Conservation (phyloP, 2,329 filamentous ascomycete genomes). For the Simplicillium aogashimaense region DNA sequence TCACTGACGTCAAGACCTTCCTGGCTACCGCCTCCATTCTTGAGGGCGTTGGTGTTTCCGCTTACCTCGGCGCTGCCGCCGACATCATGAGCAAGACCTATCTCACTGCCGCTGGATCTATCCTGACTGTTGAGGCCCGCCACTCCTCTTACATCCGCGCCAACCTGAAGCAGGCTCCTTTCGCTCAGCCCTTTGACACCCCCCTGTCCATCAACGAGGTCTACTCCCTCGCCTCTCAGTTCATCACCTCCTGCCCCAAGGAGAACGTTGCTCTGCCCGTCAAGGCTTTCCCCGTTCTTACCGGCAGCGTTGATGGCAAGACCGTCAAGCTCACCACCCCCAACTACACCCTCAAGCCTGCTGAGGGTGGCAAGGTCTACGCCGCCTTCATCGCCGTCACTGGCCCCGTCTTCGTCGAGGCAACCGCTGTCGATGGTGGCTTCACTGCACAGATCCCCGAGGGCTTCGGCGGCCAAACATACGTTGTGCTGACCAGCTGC, state of each 20-base stretch:
- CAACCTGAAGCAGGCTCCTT: conserved; percentile 45
- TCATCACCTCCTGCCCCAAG: conserved; percentile 61
- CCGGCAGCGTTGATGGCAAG: conserved; percentile 22
- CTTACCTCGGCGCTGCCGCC: conserved; percentile 61
- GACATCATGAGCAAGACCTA: conserved; percentile 49
- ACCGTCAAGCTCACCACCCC: conserved; percentile 11
- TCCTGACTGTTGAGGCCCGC: conserved; percentile 63
- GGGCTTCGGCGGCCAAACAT: conserved; percentile 20
- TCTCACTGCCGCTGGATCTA: conserved; percentile 57
- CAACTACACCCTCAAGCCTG: conserved; percentile 14
- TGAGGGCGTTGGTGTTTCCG: conserved; percentile 65
- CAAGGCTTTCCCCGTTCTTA: conserved; percentile 49
- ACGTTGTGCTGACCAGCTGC: conserved; percentile 22
- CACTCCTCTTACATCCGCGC: conserved; percentile 65
- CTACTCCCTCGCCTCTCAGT: conserved; percentile 63
- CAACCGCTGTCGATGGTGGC: conserved; percentile 10
- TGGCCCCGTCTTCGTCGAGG: conserved; percentile 12
- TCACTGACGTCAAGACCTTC: conserved; percentile 57
- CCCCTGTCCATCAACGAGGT: conserved; percentile 58
- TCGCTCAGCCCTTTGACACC: conserved; percentile 61
- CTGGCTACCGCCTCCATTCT: conserved; percentile 59
- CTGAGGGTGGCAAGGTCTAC: conserved; percentile 14
- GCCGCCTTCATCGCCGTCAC: conserved; percentile 23
- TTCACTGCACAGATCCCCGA: conserved; percentile 10
- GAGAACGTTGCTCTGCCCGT: conserved; percentile 51